Conservation (phyloP, 495 filamentous ascomycete species). For the Penicillium antarcticum region DNA sequence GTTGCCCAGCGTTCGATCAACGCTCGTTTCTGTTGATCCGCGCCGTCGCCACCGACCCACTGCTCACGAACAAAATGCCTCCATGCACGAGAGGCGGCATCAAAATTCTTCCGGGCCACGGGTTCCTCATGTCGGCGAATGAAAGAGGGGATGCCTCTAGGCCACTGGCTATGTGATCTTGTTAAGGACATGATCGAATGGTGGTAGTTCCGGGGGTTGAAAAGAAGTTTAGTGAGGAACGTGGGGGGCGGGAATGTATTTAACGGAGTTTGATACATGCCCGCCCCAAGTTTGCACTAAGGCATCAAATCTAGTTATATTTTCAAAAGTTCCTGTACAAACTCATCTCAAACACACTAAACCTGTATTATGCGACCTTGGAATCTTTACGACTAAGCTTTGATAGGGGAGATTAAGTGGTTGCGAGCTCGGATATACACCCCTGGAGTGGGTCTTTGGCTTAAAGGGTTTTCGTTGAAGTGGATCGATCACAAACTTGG, state of each 20-base stretch:
- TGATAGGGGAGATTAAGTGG: too few species aligned
- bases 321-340: too few species aligned
- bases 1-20: conserved; percentile 11
- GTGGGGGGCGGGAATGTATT: neutral
- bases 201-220: neutral
- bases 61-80: conserved; percentile 9
- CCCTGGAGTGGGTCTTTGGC: too few species aligned
- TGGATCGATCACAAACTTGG: neutral
- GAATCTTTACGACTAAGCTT: too few species aligned
- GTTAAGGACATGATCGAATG: neutral
- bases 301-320: too few species aligned
- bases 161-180: conserved; percentile 1
- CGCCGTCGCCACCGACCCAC: conserved; percentile 9
- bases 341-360: too few species aligned
- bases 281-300: too few species aligned
- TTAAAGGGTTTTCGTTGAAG: neutral
- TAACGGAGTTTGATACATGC: too few species aligned
- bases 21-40: conserved; percentile 12
- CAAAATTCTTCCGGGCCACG: neutral
- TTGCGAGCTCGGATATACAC: too few species aligned
- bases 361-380: too few species aligned
- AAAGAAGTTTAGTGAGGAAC: neutral
- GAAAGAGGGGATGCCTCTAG: conserved; percentile 4
- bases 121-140: conserved; percentile 14
- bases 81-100: conserved; percentile 12